These are phyloP conservation scores for Trichocomaceae sp. DNA, from an alignment of 2,329 filamentous ascomycete species.

Conservation along the genomic window DNA sequence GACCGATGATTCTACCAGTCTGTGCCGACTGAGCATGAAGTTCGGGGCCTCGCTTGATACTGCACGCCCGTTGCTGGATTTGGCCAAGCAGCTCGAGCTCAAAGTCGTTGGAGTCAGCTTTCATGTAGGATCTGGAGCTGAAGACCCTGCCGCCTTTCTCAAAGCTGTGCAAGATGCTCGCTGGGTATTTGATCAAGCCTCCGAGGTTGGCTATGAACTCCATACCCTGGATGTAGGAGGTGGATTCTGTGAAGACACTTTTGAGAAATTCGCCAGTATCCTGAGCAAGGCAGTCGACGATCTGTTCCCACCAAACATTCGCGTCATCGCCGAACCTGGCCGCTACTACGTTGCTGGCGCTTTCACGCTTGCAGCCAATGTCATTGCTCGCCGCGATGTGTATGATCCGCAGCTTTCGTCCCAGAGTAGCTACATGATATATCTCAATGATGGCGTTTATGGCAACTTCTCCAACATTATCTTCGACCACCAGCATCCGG, in stretches of 20 bases:
- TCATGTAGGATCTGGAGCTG: slow-evolving; percentile 93
- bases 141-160: slow-evolving; percentile 83
- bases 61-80: slow-evolving; percentile 66
- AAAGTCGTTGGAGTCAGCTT: slow-evolving; percentile 96
- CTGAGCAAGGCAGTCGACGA: slow-evolving; percentile 74
- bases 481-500: slow-evolving; percentile 93
- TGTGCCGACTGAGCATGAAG: slow-evolving; percentile 95
- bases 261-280: slow-evolving; percentile 80
- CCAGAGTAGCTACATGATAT: slow-evolving; percentile 76
- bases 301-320: slow-evolving; percentile 76
- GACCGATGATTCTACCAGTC: slow-evolving; percentile 89
- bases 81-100: slow-evolving; percentile 75
- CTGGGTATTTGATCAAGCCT: slow-evolving; percentile 78
- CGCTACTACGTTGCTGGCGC: slow-evolving; percentile 92
- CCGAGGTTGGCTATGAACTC: slow-evolving; percentile 67
- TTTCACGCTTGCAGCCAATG: slow-evolving; percentile 90
- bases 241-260: slow-evolving; percentile 84
- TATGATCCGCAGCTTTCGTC: slow-evolving; percentile 53
- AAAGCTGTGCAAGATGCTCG: slow-evolving; percentile 89
- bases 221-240: slow-evolving; percentile 90
- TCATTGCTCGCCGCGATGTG: slow-evolving; percentile 90
- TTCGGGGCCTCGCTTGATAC: slow-evolving; percentile 87
- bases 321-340: slow-evolving; percentile 90
- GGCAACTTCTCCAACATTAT: slow-evolving; percentile 99
- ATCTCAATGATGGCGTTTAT: slow-evolving; percentile 95